Evolutionary conservation across 2,329 filamentous ascomycete genomes (phyloP).

Genomic region (Zasmidium citrigriseum): DNA sequence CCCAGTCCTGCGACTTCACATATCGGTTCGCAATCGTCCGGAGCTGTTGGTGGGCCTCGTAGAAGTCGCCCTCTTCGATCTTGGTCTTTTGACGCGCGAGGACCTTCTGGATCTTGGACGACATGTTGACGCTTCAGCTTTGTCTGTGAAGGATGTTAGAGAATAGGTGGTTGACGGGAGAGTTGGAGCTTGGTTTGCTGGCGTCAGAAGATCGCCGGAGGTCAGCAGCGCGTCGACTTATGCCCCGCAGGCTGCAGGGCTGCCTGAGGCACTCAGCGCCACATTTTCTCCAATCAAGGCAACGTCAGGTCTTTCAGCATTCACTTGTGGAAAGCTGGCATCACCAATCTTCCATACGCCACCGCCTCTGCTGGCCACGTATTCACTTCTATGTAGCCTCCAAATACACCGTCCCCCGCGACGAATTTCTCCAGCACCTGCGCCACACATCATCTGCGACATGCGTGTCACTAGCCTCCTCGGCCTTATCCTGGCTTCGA

Average conservation of each 20-base stretch:
- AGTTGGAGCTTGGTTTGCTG: neutral
- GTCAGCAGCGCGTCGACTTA: no score
- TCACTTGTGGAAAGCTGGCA: no score
- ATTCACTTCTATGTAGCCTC: no score
- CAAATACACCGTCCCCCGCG: no score
- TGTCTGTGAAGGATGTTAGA: neutral
- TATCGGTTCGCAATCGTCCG: slow-evolving; percentile 93
- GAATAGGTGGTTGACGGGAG: neutral
- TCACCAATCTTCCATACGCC: no score
- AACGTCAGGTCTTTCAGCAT: no score
- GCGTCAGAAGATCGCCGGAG: no score
- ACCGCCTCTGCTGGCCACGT: no score
- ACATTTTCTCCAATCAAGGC: no score
- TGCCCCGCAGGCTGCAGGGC: no score
- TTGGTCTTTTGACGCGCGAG: slow-evolving; percentile 77
- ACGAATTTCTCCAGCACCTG: slow-evolving; percentile 1
- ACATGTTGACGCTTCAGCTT: slow-evolving; percentile 25
- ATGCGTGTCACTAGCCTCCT: slow-evolving; percentile 13
- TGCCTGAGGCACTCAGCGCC: no score
- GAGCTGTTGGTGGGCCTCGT: slow-evolving; percentile 98
- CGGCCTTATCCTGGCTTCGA: slow-evolving; percentile 13
- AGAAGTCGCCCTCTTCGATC: slow-evolving; percentile 90
- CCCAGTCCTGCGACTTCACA: slow-evolving; percentile 82
- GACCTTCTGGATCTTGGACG: slow-evolving; percentile 67
- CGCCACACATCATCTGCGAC: neutral